Conservation (phyloP, 768 basidiomycete species). For the Leucocoprinus birnbaumii region DNA sequence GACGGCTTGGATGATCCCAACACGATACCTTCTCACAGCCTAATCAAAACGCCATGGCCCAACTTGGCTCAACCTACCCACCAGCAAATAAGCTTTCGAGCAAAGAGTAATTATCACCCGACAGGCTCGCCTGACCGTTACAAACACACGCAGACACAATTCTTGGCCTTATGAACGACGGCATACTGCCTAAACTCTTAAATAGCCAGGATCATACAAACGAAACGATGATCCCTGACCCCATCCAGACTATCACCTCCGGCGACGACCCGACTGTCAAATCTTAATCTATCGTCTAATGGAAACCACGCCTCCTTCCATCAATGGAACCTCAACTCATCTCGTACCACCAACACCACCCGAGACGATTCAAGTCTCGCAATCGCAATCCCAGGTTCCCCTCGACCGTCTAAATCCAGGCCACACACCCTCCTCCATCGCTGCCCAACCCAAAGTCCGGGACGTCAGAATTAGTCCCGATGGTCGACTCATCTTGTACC, state of each 20-base stretch:
- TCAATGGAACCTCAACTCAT: conserved; percentile 11
- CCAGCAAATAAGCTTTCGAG: conserved; percentile 7
- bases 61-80: not conserved
- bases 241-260: not conserved
- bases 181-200: not conserved
- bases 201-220: not conserved
- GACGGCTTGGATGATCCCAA: too few species aligned
- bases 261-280: not conserved
- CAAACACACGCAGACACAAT: not conserved
- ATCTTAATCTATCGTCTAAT: not conserved
- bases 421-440: conserved; percentile 22
- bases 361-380: not conserved
- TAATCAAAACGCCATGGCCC: not conserved
- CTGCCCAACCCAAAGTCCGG: conserved; percentile 27
- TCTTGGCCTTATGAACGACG: not conserved
- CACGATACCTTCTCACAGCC: conserved; percentile 2
- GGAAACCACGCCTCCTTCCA: conserved; percentile 6
- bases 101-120: conserved; percentile 4
- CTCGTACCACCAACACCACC: not conserved
- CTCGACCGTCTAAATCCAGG: conserved; percentile 7
- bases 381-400: conserved; percentile 11
- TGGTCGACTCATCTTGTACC: conserved; percentile 26
- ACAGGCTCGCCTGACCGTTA: not conserved
- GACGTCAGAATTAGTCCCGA: conserved; percentile 31
- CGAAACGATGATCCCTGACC: not conserved